These are phyloP conservation scores for Mucor piriformis DNA, from an alignment of 371 early-diverging fungal species.

Conservation along the genomic window DNA sequence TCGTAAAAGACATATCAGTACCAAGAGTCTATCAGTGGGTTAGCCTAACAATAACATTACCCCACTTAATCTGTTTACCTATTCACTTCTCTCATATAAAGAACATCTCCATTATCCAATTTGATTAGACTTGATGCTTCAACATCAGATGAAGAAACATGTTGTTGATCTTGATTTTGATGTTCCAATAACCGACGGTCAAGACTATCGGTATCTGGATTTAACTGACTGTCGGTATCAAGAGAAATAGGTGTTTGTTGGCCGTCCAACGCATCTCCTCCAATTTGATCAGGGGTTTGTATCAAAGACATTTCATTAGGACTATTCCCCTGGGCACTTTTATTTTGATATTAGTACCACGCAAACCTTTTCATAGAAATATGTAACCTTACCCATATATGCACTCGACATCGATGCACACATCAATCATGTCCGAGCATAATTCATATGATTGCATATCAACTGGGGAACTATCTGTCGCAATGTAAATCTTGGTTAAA, in stretches of 20 bases:
- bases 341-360: no score
- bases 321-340: constrained; percentile 37
- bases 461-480: constrained; percentile 93
- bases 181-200: constrained; percentile 22
- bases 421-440: constrained; percentile 95
- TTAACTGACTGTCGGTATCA: constrained; percentile 3
- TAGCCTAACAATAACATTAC: neutral
- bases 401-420: constrained; percentile 81
- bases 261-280: constrained; percentile 4
- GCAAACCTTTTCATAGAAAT: neutral
- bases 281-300: constrained; percentile 17
- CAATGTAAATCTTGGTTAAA: constrained; percentile 88
- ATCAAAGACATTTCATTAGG: constrained; percentile 30
- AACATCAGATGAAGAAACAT: constrained; percentile 22
- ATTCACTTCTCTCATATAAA: constrained; percentile 83
- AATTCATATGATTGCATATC: constrained; percentile 92
- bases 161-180: constrained; percentile 16
- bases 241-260: constrained; percentile 21
- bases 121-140: constrained; percentile 69
- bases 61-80: constrained; percentile 37
- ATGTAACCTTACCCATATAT: constrained; percentile 72
- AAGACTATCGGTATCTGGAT: constrained; percentile 11
- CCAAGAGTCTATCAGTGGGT: constrained; percentile 56
- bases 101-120: constrained; percentile 81
- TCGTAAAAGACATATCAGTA: constrained; percentile 81